phyloP scores from a whole-genome alignment of 768 basidiomycete species.

The Trametes cubensis region DNA sequence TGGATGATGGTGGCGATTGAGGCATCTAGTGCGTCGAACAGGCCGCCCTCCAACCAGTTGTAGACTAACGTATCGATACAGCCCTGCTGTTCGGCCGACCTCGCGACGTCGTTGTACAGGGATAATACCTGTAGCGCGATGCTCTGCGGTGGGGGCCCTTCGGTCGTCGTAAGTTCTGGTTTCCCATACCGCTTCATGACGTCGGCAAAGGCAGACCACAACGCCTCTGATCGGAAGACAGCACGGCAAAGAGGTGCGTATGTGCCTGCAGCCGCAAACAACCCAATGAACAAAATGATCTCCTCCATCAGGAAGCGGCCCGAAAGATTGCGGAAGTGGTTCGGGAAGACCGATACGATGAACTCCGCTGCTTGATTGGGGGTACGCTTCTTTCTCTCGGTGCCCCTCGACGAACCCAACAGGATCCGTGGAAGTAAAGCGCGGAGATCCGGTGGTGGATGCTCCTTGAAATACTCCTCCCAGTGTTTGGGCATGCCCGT shows the following conservation, averaged over 20 bases:
- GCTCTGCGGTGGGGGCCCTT: neutral
- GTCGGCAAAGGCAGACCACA: neutral
- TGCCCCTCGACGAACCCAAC: conserved; percentile 3
- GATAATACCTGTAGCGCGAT: neutral
- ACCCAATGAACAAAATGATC: neutral
- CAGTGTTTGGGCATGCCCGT: neutral
- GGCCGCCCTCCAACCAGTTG: conserved; percentile 1
- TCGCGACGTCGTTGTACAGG: neutral
- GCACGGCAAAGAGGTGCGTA: conserved; percentile 3
- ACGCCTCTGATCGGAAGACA: neutral
- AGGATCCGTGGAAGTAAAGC: conserved; percentile 7
- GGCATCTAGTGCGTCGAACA: neutral
- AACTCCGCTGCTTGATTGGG: conserved; percentile 9
- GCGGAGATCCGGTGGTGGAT: neutral
- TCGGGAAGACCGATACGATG: conserved; percentile 1
- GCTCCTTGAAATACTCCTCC: neutral
- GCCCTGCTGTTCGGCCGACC: neutral
- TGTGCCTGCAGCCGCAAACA: neutral
- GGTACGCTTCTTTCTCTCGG: conserved; percentile 12
- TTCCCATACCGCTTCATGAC: neutral
- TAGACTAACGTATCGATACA: neutral
- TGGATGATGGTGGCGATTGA: neutral
- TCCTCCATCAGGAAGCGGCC: neutral
- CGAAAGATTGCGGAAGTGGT: neutral
- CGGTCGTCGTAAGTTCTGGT: neutral